Percentiles rank a stretch among this genome's conserved stretches.
These are phyloP conservation scores for Atkinsonella texensis DNA, from an alignment of 2,329 filamentous ascomycete genomes.

Conservation along the genomic window DNA sequence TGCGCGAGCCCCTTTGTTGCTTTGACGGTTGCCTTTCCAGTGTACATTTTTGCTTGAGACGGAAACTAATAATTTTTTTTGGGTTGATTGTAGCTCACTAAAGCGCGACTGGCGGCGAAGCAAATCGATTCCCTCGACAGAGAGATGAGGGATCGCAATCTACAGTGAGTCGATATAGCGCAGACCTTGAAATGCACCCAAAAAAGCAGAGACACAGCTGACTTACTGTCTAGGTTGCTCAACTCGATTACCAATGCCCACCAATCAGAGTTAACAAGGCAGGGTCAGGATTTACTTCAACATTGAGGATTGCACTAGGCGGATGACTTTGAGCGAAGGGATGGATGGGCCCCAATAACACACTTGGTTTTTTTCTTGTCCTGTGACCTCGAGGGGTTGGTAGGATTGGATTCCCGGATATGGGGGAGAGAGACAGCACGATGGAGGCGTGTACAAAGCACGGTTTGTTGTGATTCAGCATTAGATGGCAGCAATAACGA, in stretches of 20 bases:
- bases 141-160: constrained; percentile 43
- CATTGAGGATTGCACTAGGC: background rate
- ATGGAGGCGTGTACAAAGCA: background rate
- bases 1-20: constrained; percentile 42
- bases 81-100: constrained; percentile 26
- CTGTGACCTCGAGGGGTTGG: background rate
- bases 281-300: background rate
- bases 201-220: too few relatives aligned
- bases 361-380: constrained; percentile 1
- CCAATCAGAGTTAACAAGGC: constrained; percentile 6
- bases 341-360: constrained; percentile 3
- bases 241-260: constrained; percentile 14
- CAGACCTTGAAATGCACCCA: too few relatives aligned
- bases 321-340: background rate
- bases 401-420: too few relatives aligned
- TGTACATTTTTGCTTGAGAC: background rate
- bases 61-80: constrained; percentile 7
- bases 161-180: constrained; percentile 22
- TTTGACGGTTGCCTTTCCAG: constrained; percentile 12
- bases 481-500: constrained; percentile 4
- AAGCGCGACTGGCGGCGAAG: constrained; percentile 32
- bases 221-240: constrained; percentile 9
- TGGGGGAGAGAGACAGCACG: background rate
- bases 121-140: constrained; percentile 42
- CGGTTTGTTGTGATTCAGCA: background rate